phyloP scores from a whole-genome alignment of 2,329 filamentous ascomycete genomes.

The Aureobasidium sp. region DNA sequence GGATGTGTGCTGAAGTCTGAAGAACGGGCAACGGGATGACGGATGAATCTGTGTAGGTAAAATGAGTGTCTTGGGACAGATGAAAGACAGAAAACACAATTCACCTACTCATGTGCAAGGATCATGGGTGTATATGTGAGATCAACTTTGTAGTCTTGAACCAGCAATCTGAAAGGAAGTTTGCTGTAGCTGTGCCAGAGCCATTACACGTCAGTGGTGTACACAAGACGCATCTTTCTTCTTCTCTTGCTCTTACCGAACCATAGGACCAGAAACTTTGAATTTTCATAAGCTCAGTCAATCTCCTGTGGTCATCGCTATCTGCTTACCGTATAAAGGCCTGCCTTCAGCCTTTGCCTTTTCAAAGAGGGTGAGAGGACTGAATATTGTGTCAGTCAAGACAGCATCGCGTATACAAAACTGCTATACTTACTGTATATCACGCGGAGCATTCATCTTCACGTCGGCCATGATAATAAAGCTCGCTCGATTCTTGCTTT shows the following conservation, averaged over 20 bases:
- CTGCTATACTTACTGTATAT: not conserved
- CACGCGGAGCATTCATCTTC: not conserved
- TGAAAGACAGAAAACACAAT: not conserved
- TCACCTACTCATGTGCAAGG: conserved; percentile 29
- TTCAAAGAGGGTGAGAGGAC: conserved; percentile 46
- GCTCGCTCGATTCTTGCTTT: too few relatives aligned
- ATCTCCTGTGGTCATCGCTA: not conserved
- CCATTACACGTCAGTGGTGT: not conserved
- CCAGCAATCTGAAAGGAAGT: conserved; percentile 63
- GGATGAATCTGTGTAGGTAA: conserved; percentile 22
- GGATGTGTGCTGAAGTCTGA: conserved; percentile 53
- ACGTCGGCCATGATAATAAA: not conserved
- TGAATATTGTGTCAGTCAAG: conserved; percentile 7
- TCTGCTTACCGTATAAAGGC: conserved; percentile 43
- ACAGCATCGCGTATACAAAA: not conserved
- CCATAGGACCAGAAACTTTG: conserved; percentile 57
- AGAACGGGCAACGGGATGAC: conserved; percentile 38
- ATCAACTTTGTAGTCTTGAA: conserved; percentile 58
- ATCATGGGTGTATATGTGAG: conserved; percentile 66
- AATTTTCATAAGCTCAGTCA: conserved; percentile 14
- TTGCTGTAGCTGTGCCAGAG: conserved; percentile 31
- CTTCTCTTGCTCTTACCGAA: conserved; percentile 39
- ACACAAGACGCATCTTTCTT: not conserved
- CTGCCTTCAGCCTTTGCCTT: conserved; percentile 45
- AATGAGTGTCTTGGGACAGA: not conserved